phyloP scores from a whole-genome alignment of 768 basidiomycete genomes.

The Hysterangium stoloniferum region DNA sequence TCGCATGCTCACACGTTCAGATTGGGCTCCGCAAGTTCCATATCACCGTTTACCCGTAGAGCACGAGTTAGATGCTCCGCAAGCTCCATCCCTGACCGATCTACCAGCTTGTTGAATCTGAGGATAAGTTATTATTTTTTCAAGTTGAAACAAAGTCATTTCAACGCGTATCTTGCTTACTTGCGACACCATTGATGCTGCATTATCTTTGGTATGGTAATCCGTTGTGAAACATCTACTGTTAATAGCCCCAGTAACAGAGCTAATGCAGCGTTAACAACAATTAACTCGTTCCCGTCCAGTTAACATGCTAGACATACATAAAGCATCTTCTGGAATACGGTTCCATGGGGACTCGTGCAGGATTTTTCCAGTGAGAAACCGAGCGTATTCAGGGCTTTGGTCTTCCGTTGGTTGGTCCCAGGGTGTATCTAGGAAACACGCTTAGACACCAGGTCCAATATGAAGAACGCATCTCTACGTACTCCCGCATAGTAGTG shows the following conservation, averaged over 20 bases:
- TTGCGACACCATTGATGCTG: constrained; percentile 66
- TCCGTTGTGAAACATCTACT: constrained; percentile 57
- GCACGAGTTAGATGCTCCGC: constrained; percentile 63
- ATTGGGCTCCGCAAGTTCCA: constrained; percentile 60
- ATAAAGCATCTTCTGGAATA: constrained; percentile 48
- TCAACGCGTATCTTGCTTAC: constrained; percentile 35
- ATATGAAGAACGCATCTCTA: constrained; percentile 17
- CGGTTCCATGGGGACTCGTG: constrained; percentile 72
- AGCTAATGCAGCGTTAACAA: too few relatives aligned
- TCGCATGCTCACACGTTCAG: constrained; percentile 26
- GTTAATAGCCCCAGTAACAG: constrained; percentile 70
- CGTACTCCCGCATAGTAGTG: constrained; percentile 84
- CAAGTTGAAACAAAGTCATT: too few relatives aligned
- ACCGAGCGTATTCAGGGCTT: constrained; percentile 78
- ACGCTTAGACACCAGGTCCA: too few relatives aligned
- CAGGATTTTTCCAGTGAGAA: constrained; percentile 66
- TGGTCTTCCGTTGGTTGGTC: constrained; percentile 70
- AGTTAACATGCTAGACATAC: constrained; percentile 52
- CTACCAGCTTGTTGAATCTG: constrained; percentile 66
- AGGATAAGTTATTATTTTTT: too few relatives aligned
- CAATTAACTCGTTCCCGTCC: too few relatives aligned
- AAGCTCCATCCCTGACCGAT: constrained; percentile 41
- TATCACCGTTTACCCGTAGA: constrained; percentile 63
- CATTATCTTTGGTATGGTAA: constrained; percentile 51
- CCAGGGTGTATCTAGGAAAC: constrained; percentile 89